Evolutionary conservation across 768 basidiomycete genomes (phyloP).

Genomic region (Serendipita sp.): DNA sequence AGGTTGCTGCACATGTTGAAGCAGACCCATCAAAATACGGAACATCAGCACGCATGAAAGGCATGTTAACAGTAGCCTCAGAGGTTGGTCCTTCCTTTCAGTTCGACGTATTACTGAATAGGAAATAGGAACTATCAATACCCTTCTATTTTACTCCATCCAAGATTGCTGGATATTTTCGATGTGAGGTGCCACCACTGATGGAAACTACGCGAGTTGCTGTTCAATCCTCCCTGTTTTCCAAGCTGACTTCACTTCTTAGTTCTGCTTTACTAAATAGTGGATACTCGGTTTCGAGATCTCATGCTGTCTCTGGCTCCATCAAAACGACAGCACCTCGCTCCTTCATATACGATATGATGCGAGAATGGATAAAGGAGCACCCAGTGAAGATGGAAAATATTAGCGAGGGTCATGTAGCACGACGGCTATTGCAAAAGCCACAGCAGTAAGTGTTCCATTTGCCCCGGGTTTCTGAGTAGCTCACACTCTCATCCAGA

Average conservation of each 20-base stretch:
- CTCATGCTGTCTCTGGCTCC: slow-evolving; percentile 79
- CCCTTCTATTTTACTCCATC: slow-evolving; percentile 85
- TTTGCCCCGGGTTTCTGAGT: neutral
- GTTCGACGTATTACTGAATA: neutral
- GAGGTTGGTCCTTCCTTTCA: neutral
- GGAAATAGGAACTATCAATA: slow-evolving; percentile 46
- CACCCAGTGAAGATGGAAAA: slow-evolving; percentile 79
- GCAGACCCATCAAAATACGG: slow-evolving; percentile 49
- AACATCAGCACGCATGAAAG: slow-evolving; percentile 65
- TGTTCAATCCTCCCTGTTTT: neutral
- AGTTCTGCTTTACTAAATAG: slow-evolving; percentile 85
- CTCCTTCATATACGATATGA: slow-evolving; percentile 60
- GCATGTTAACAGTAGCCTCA: slow-evolving; percentile 27
- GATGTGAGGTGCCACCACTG: slow-evolving; percentile 61
- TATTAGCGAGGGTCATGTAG: slow-evolving; percentile 57
- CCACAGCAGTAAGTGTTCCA: slow-evolving; percentile 40
- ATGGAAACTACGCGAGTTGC: slow-evolving; percentile 57
- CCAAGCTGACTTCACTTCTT: neutral
- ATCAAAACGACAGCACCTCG: slow-evolving; percentile 77
- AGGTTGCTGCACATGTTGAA: slow-evolving; percentile 60
- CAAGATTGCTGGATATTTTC: slow-evolving; percentile 66
- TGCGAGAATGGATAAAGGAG: slow-evolving; percentile 66
- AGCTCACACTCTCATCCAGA: slow-evolving; percentile 23
- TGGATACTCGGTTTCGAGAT: slow-evolving; percentile 72
- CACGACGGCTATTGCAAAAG: slow-evolving; percentile 49